These are phyloP conservation scores for Actinomucor elegans DNA, from an alignment of 371 early-diverging fungal species.

Conservation along the genomic window DNA sequence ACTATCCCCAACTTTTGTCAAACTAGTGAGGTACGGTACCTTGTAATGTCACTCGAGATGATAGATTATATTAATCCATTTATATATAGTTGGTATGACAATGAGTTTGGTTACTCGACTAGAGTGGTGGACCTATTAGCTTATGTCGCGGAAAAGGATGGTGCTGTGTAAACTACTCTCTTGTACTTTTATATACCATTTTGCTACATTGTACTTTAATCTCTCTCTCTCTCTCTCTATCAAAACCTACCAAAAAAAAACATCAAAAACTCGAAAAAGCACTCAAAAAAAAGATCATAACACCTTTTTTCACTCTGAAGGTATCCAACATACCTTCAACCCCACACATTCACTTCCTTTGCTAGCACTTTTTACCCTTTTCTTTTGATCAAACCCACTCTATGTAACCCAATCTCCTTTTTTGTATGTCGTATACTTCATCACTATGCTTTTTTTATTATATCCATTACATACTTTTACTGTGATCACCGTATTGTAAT, in stretches of 20 bases:
- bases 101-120: constrained; percentile 89
- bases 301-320: background rate
- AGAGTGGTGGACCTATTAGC: constrained; percentile 85
- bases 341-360: constrained; percentile 5
- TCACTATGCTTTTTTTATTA: too few relatives aligned
- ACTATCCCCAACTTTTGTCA: constrained; percentile 96
- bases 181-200: too few relatives aligned
- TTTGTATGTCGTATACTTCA: constrained; percentile 23
- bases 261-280: background rate
- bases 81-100: constrained; percentile 94
- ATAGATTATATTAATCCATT: too few relatives aligned
- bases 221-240: background rate
- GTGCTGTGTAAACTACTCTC: constrained; percentile 10
- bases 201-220: too few relatives aligned
- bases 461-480: too few relatives aligned
- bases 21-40: too few relatives aligned
- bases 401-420: too few relatives aligned
- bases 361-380: constrained; percentile 1
- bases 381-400: constrained; percentile 7
- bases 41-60: too few relatives aligned
- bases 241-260: constrained; percentile 14
- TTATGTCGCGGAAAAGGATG: constrained; percentile 65
- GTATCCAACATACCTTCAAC: too few relatives aligned
- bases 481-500: too few relatives aligned
- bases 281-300: background rate